These are phyloP conservation scores for Aspergillus wentii DNA, from an alignment of 495 filamentous ascomycete genomes.

Conservation along the genomic window DNA sequence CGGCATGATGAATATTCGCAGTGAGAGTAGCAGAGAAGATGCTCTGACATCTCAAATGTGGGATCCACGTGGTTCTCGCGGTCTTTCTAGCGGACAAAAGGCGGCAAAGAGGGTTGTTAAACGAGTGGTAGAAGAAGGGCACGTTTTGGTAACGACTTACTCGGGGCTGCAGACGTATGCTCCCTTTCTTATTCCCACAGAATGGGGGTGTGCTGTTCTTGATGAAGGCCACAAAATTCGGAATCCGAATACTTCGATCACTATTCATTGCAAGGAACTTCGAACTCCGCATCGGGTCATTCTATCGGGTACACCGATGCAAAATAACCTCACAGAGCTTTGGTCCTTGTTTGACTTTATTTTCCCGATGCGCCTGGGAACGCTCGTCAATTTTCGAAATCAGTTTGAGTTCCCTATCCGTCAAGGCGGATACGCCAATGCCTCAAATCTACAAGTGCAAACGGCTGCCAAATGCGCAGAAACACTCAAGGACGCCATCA, in stretches of 20 bases:
- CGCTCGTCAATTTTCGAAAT: slow-evolving; percentile 79
- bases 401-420: slow-evolving; percentile 91
- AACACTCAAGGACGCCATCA: slow-evolving; percentile 84
- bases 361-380: slow-evolving; percentile 91
- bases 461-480: slow-evolving; percentile 88
- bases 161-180: slow-evolving; percentile 85
- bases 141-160: slow-evolving; percentile 93
- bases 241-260: slow-evolving; percentile 89
- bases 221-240: slow-evolving; percentile 98
- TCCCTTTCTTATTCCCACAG: slow-evolving; percentile 66
- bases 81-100: slow-evolving; percentile 49
- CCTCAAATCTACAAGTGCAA: slow-evolving; percentile 85
- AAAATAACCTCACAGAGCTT: slow-evolving; percentile 93
- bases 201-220: slow-evolving; percentile 91
- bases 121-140: slow-evolving; percentile 77
- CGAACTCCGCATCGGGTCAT: slow-evolving; percentile 85
- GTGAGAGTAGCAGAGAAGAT: slow-evolving; percentile 68
- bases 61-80: slow-evolving; percentile 20
- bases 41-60: slow-evolving; percentile 42
- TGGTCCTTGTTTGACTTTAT: slow-evolving; percentile 98
- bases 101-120: slow-evolving; percentile 74
- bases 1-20: slow-evolving; percentile 81
- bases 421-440: slow-evolving; percentile 88
- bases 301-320: slow-evolving; percentile 92
- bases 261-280: slow-evolving; percentile 88